Percentiles rank a stretch among this genome's conserved stretches.
phyloP scores from a whole-genome alignment of 805 yeast genomes.

The Sungouiella thailandica region DNA sequence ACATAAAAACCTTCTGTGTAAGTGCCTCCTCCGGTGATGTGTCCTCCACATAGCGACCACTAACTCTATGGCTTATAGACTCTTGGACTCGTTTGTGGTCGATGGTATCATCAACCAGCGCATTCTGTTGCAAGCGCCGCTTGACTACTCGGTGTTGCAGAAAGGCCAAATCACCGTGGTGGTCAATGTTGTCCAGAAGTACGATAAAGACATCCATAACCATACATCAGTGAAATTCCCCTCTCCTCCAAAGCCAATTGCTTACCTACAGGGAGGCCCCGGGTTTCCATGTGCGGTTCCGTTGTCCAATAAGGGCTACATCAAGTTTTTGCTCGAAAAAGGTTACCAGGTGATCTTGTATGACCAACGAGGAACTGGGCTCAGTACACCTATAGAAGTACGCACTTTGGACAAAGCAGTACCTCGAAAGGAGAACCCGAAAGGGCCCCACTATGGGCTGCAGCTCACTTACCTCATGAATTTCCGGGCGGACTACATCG shows the following conservation, averaged over 20 bases:
- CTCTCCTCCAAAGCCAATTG: constrained; percentile 28
- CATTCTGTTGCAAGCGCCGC: constrained; percentile 17
- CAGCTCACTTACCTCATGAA: constrained; percentile 35
- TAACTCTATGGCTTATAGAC: constrained; percentile 7
- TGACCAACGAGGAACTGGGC: constrained; percentile 63
- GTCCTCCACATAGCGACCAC: too few species aligned
- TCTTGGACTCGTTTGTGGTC: constrained; percentile 12
- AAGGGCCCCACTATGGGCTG: constrained; percentile 3
- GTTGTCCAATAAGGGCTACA: constrained; percentile 26
- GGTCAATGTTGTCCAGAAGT: constrained; percentile 31
- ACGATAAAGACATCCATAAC: constrained; percentile 16
- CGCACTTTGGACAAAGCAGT: constrained; percentile 18
- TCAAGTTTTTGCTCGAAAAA: constrained; percentile 34
- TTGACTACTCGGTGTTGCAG: constrained; percentile 15
- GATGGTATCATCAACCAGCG: constrained; percentile 16
- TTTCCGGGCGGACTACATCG: constrained; percentile 52
- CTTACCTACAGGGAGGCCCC: constrained; percentile 52
- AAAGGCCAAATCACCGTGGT: constrained; percentile 17
- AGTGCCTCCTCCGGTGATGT: too few species aligned
- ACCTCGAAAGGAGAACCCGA: constrained; percentile 5
- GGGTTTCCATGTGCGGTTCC: constrained; percentile 45
- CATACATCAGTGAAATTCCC: constrained; percentile 19
- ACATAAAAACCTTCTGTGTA: too few species aligned
- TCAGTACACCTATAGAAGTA: constrained; percentile 43
- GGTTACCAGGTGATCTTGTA: constrained; percentile 42